Evolutionary conservation across 768 basidiomycete species (phyloP), one percentile per base, ranked within the genome.

Genomic region (Tricholoma bakamatsutake): DNA sequence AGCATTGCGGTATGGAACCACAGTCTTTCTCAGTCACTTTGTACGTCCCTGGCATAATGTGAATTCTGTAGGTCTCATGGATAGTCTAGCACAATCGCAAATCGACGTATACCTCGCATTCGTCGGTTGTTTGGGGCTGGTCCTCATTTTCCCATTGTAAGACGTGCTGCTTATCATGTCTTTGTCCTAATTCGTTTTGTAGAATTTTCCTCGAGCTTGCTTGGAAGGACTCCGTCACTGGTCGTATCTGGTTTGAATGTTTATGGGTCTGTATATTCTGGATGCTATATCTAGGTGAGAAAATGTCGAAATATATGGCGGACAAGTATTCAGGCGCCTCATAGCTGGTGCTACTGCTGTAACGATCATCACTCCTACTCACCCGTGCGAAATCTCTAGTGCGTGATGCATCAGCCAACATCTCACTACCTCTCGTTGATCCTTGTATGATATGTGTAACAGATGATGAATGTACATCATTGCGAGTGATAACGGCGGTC

Each of bases 191-290:
- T 56, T 52, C 30, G 53, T 53, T n/a, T 15, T 50, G n/a, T 53
- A 82, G 80, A 64, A 76, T 80, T 45, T 84, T 85, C 58, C 66
- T 81, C 37, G 87, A 89, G 66, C 66, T 88, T 34, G 62, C 79
- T 21, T 75, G 76, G 17, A 74, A 70, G 57, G 70, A 79, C 65
- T 68, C 80, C 6, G 65, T 85, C 43, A 76, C 82, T 18, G 77
- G 78, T 21, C 78, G 76, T n/a, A 81, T 89, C 13, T 88, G 85
- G 84, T 85, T 89, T 59, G 88, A 90, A 64, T 80, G 78, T 60
- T 47, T 68, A 21, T 90, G 87, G 87, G 69, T 83, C 34, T 70
- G 72, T 1, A 15, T 83, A 5, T 83, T 84, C 61, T 84, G 80
- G 65, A 40, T 78, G 11, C 67, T 88, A 69, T 72, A 85, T 59